These are phyloP conservation scores for Neopestalotiopsis rosae DNA, from an alignment of 2,329 filamentous ascomycete species.

Conservation along the genomic window DNA sequence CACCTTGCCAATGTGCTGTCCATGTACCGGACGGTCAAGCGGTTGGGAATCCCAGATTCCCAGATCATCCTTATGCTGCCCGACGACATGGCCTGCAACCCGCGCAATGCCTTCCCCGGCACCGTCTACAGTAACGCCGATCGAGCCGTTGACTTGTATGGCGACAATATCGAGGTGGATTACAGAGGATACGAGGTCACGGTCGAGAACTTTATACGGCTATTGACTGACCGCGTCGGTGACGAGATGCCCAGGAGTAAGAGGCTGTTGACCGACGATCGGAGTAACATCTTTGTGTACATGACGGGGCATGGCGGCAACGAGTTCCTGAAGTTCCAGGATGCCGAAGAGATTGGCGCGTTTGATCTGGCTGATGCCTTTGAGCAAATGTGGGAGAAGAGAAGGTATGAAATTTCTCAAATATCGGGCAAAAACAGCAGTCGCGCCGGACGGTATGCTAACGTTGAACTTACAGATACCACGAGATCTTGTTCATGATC, in stretches of 20 bases:
- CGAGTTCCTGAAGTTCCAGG: conserved; percentile 98
- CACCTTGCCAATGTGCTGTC: conserved; percentile 98
- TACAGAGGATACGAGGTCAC: conserved; percentile 98
- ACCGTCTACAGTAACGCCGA: conserved; percentile 99
- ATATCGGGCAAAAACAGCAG: not conserved
- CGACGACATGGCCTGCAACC: conserved; percentile 99
- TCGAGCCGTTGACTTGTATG: conserved; percentile 92
- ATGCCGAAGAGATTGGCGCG: conserved; percentile 94
- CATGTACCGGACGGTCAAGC: conserved; percentile 96
- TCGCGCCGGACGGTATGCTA: not conserved
- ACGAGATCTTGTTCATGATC: conserved; percentile 99
- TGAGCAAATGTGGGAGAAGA: conserved; percentile 99
- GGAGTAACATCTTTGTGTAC: conserved; percentile 96
- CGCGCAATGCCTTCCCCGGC: conserved; percentile 95
- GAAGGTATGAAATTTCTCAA: conserved; percentile 60
- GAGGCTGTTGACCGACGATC: conserved; percentile 88
- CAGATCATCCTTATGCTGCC: conserved; percentile 99
- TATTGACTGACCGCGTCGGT: conserved; percentile 92
- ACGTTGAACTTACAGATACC: conserved; percentile 65
- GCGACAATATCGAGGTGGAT: conserved; percentile 98
- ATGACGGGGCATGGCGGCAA: conserved; percentile 99
- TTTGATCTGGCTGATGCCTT: conserved; percentile 97
- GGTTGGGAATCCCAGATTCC: conserved; percentile 94
- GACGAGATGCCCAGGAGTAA: conserved; percentile 96
- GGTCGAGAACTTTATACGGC: conserved; percentile 96